Percentiles rank a stretch among this genome's conserved stretches.
These are phyloP conservation scores for Heliamphora exappendiculata DNA, from an alignment of 148 eudicot genomes.

Conservation along the genomic window DNA sequence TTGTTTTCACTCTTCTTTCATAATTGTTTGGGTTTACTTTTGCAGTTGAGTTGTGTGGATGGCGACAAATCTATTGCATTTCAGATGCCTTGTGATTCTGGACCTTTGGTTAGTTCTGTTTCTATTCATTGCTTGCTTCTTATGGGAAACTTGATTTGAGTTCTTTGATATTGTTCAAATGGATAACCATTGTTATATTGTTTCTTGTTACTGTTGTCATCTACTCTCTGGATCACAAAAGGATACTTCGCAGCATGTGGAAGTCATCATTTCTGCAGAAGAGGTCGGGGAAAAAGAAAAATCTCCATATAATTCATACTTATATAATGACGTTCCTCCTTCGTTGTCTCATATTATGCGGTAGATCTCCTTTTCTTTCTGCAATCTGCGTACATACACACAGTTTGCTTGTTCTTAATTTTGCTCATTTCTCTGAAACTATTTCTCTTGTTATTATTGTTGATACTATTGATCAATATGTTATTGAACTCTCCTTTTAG, in stretches of 20 bases:
- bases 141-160: background rate
- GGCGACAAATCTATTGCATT: slow-evolving; percentile 50
- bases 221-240: slow-evolving; percentile 20
- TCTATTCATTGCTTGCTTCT: slow-evolving; percentile 12
- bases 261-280: slow-evolving; percentile 62
- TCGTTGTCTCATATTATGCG: slow-evolving; percentile 47
- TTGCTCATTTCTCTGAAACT: background rate
- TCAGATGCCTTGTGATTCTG: slow-evolving; percentile 36
- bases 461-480: background rate
- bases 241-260: slow-evolving; percentile 51
- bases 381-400: no score
- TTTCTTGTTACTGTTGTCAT: slow-evolving; percentile 3
- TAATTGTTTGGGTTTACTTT: slow-evolving; percentile 1
- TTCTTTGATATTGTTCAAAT: background rate
- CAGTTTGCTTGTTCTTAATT: slow-evolving; percentile 1
- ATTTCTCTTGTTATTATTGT: background rate
- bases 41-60: slow-evolving; percentile 59
- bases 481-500: background rate
- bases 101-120: slow-evolving; percentile 40
- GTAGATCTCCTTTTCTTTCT: slow-evolving; percentile 23
- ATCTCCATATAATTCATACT: slow-evolving; percentile 52
- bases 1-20: background rate
- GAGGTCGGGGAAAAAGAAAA: slow-evolving; percentile 69
- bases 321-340: slow-evolving; percentile 45
- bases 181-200: background rate